phyloP scores from a whole-genome alignment of 495 filamentous ascomycete genomes.

The Neurospora sp. region DNA sequence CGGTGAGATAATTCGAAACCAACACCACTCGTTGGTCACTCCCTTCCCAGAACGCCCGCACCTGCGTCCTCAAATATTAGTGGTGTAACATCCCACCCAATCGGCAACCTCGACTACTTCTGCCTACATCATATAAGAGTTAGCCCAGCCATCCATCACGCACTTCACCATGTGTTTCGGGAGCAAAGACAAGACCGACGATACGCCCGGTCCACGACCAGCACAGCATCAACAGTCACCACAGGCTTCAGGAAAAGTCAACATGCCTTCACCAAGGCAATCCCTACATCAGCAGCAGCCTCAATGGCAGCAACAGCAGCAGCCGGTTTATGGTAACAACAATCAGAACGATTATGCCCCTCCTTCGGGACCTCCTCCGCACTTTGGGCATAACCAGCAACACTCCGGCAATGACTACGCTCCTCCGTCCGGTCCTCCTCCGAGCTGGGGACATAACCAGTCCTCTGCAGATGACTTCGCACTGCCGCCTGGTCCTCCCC shows the following conservation, averaged over 20 bases:
- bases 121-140: background rate
- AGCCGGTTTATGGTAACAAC: background rate
- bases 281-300: slow-evolving; percentile 3
- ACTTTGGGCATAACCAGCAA: slow-evolving; percentile 1
- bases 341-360: slow-evolving; percentile 1
- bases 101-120: background rate
- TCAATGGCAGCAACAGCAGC: slow-evolving; percentile 10
- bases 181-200: slow-evolving; percentile 25
- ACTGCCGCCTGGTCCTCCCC: background rate
- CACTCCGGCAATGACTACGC: slow-evolving; percentile 14
- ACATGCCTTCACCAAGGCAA: slow-evolving; percentile 5
- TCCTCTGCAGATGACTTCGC: background rate
- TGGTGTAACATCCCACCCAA: background rate
- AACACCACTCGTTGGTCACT: background rate
- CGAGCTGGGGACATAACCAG: background rate
- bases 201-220: slow-evolving; percentile 11
- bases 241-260: slow-evolving; percentile 8
- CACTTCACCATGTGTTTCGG: slow-evolving; percentile 35
- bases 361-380: background rate
- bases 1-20: background rate
- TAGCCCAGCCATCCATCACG: background rate
- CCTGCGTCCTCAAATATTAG: background rate
- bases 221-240: slow-evolving; percentile 17
- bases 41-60: background rate
- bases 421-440: slow-evolving; percentile 30